Conservation (phyloP, 1,284 basidiomycete genomes). For the Cryptococcus neoformans region DNA sequence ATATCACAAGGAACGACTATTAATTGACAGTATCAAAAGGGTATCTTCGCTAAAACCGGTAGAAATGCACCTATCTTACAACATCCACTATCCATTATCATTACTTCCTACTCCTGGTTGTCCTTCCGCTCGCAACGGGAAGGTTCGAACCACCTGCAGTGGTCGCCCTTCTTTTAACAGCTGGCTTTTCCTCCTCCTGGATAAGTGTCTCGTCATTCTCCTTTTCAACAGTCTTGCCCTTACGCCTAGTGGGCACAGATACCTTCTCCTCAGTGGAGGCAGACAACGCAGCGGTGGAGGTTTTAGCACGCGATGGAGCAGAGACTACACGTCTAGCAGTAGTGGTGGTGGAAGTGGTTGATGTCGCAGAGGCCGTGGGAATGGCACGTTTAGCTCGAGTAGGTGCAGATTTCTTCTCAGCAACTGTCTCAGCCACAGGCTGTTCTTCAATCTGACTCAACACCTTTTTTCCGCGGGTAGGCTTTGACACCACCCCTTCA, state of each 20-base stretch:
- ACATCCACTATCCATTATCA: too few relatives aligned
- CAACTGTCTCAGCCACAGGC: not conserved
- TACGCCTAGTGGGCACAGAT: conserved; percentile 6
- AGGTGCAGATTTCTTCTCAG: conserved; percentile 5
- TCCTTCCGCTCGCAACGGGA: conserved; percentile 6
- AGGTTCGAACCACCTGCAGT: not conserved
- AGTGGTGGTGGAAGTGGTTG: not conserved
- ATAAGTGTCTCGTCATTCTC: conserved; percentile 11
- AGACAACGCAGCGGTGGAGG: not conserved
- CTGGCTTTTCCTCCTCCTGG: conserved; percentile 1
- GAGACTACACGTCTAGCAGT: not conserved
- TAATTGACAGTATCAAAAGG: not conserved
- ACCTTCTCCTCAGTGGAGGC: not conserved
- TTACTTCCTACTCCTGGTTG: conserved; percentile 14
- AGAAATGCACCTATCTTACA: too few relatives aligned
- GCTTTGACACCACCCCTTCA: conserved; percentile 1
- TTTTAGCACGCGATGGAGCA: not conserved
- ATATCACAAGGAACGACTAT: too few relatives aligned
- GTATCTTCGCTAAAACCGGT: too few relatives aligned
- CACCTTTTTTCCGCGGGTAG: conserved; percentile 9
- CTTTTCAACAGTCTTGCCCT: conserved; percentile 5
- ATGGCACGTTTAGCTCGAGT: not conserved
- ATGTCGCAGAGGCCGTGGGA: not conserved
- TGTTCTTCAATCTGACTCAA: conserved; percentile 15
- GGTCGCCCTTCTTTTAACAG: conserved; percentile 1